Evolutionary conservation across 805 yeast species (phyloP), one percentile per base, ranked within the genome.

Genomic region (Millerozyma miso): DNA sequence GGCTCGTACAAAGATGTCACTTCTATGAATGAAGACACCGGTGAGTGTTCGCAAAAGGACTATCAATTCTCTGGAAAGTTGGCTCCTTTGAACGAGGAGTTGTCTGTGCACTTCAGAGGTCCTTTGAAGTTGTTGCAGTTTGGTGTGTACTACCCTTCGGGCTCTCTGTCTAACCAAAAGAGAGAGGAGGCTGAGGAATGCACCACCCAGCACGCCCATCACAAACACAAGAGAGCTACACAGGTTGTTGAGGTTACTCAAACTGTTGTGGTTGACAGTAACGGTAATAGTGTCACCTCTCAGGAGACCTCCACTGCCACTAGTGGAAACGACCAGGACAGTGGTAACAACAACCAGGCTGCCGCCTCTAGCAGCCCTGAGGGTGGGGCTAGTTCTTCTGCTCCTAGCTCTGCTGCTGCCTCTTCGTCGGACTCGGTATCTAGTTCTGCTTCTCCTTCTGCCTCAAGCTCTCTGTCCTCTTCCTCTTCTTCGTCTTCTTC

Each of bases 71-170:
- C 82, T 13, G 96, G 96, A 42, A 56, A 78, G 45, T 65, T 87
- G 63, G 67, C 90, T 42, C 96, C 96, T 33, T 73, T 88, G 49
- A 84, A 87, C 64, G 93, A 88, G 72, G 96, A 88, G 65, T 69
- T 88, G 48, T 82, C 95, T 31, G 81, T 88, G 46, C 96, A 88
- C 65, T 85, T 88, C 74, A 83, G 96, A 74, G 96, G 96, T 55
- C 96, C 96, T 31, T 59, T 88, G 54, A 75, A 79, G 60, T 79
- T 88, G 60, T 69, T 73, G 58, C 88, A 88, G 69, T 88, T 93
- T 60, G 97, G 90, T 65, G 97, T 88, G 43, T 93, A 90, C 75
- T 81, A 83, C 58, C 90, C 88, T 50, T 59, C 77, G 19, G 54
- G 71, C 35, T 55, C 73, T 33, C 48, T 67, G 20, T 47, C 64